These are phyloP conservation scores for Paramyrothecium sp. DNA, from an alignment of 2,329 filamentous ascomycete genomes.

Conservation along the genomic window DNA sequence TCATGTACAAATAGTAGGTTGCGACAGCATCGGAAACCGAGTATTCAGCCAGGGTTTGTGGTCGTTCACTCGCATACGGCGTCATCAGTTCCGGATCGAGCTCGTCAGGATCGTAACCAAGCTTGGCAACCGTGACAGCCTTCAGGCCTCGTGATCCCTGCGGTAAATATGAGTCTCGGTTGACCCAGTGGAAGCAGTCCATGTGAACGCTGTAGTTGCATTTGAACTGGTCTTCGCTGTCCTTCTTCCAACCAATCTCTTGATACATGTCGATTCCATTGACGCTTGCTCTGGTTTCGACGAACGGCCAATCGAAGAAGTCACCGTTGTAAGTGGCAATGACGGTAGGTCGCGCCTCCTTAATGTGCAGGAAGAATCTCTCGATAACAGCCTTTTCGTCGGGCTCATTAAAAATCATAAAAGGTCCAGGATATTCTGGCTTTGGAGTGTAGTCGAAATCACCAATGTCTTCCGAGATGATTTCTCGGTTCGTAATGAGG, in stretches of 20 bases:
- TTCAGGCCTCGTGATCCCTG: conserved; percentile 97
- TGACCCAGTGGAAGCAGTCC: conserved; percentile 99
- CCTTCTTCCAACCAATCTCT: conserved; percentile 95
- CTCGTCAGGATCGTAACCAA: conserved; percentile 97
- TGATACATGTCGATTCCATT: conserved; percentile 99
- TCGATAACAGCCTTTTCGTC: conserved; percentile 87
- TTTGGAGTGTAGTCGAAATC: conserved; percentile 99
- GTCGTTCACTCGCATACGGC: conserved; percentile 82
- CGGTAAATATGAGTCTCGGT: conserved; percentile 94
- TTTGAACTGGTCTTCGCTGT: conserved; percentile 93
- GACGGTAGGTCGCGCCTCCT: conserved; percentile 89
- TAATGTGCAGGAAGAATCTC: conserved; percentile 92
- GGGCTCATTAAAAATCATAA: conserved; percentile 98
- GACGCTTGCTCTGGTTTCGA: conserved; percentile 88
- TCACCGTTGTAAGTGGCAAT: conserved; percentile 99
- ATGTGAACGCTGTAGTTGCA: conserved; percentile 96
- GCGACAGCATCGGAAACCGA: conserved; percentile 98
- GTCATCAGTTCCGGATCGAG: conserved; percentile 98
- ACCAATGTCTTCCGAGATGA: conserved; percentile 93
- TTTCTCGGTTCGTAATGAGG: conserved; percentile 95
- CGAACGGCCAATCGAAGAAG: conserved; percentile 99
- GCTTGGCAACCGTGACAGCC: conserved; percentile 94
- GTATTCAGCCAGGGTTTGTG: conserved; percentile 94
- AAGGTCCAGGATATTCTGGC: conserved; percentile 90
- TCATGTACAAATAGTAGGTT: conserved; percentile 99